Evolutionary conservation across 495 filamentous ascomycete species (phyloP).

Genomic region (Hyaloscypha bicolor): DNA sequence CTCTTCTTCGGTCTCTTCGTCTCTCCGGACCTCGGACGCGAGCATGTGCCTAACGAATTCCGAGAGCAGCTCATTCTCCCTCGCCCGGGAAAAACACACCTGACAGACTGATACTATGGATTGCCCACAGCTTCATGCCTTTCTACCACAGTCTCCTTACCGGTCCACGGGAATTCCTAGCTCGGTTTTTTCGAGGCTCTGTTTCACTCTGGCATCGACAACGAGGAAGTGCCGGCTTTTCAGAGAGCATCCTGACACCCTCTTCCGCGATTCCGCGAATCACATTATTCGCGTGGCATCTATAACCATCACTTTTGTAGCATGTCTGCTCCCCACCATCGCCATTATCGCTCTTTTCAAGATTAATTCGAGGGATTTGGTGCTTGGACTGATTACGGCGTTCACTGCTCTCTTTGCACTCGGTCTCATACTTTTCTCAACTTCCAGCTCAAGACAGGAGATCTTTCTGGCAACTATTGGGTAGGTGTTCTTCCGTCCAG

Average conservation of each 20-base stretch:
- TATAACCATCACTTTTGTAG: neutral
- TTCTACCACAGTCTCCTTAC: neutral
- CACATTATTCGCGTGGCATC: neutral
- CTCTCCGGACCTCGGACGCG: neutral
- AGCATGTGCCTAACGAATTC: neutral
- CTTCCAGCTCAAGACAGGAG: neutral
- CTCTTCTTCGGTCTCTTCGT: neutral
- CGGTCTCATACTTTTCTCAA: neutral
- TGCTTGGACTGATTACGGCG: neutral
- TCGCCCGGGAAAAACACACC: neutral
- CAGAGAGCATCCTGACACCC: too few species aligned
- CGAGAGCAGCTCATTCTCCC: neutral
- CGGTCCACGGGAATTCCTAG: too few species aligned
- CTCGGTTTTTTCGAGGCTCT: neutral
- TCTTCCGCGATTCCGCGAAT: too few species aligned
- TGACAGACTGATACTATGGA: neutral
- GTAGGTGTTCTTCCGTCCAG: neutral
- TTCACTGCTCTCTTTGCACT: constrained; percentile 1
- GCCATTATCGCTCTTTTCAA: neutral
- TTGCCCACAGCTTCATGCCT: neutral
- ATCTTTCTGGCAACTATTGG: neutral
- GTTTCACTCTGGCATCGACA: neutral
- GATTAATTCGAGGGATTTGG: neutral
- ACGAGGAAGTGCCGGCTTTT: too few species aligned
- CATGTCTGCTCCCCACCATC: neutral